Evolutionary conservation across 2,329 filamentous ascomycete genomes (phyloP), one percentile per base, ranked within the genome.

Genomic region (Claviceps arundinis): DNA sequence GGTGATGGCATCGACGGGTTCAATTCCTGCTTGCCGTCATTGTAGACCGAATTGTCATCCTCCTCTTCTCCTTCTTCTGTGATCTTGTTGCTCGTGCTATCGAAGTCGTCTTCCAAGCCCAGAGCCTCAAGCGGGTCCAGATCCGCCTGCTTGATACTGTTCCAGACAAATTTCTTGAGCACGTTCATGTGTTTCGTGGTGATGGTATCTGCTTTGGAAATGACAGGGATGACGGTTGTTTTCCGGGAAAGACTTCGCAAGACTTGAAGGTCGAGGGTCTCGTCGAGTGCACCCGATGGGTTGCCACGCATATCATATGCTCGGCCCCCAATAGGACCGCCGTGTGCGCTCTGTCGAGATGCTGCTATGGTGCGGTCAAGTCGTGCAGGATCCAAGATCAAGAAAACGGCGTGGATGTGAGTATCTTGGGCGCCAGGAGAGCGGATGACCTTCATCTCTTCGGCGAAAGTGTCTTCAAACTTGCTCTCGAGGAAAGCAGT

Each of bases 391-490:
- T 98, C 93, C 51, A 98, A 80, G 52, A 98, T 74, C 52, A 97
- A 76, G 70, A 98, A 95, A 51, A 89, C 89, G 59, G 89, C 94
- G 66, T 98, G 93, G 58, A 98, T 95, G 67, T 98, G 93, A 49
- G 91, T 96, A 72, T 98, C 93, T 65, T 89, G 87, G 57, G 88
- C 86, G 52, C 90, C 91, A 26, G 93, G 91, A 50, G 90, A 89
- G 61, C 93, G 86, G 56, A 96, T 77, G 47, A 98, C 90, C 73
- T 96, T 97, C 78, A 95, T 95, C 73, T 98, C 93, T 70, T 98
- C 93, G 48, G 82, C 82, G 65, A 98, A 95, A 0, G 93, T 97
- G 63, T 98, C 93, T 67, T 98, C 91, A 60, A 98, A 98, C 68
- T 97, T 97, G 73, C 86, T 91, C 73, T 98, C 93, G 54, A 98